These are phyloP conservation scores for Phyllosticta capitalensis DNA, from an alignment of 2,329 filamentous ascomycete genomes.

Conservation along the genomic window DNA sequence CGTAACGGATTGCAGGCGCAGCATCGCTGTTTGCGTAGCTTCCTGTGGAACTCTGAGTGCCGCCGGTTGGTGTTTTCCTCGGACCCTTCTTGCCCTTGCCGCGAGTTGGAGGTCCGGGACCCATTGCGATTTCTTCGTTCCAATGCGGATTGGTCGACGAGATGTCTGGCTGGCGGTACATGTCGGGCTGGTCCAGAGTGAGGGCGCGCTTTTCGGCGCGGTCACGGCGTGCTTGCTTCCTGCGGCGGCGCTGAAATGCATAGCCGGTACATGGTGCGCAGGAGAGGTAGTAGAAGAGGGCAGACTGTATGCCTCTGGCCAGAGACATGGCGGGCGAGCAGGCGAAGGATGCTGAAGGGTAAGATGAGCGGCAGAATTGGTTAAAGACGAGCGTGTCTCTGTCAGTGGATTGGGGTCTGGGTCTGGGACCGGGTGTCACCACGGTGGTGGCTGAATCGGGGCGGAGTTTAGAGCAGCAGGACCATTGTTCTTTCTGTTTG, in stretches of 20 bases:
- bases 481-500: background rate
- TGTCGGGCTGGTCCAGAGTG: constrained; percentile 59
- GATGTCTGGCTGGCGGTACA: constrained; percentile 70
- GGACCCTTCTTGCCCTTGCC: constrained; percentile 50
- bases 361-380: background rate
- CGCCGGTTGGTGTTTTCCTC: constrained; percentile 50
- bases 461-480: background rate
- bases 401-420: background rate
- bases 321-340: constrained; percentile 24
- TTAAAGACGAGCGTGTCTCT: background rate
- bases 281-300: constrained; percentile 67
- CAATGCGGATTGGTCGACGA: constrained; percentile 85
- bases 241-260: constrained; percentile 59
- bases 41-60: constrained; percentile 37
- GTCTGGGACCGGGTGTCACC: background rate
- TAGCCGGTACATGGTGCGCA: constrained; percentile 71
- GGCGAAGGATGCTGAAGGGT: background rate
- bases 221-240: constrained; percentile 59
- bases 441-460: background rate
- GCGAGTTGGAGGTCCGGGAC: constrained; percentile 61
- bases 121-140: constrained; percentile 76
- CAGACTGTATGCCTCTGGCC: constrained; percentile 54
- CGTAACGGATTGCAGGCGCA: constrained; percentile 13
- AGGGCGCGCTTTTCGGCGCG: constrained; percentile 55
- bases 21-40: constrained; percentile 35